phyloP scores from a whole-genome alignment of 176 grass and related monocot genomes.

The Coix lacrymajobi region DNA sequence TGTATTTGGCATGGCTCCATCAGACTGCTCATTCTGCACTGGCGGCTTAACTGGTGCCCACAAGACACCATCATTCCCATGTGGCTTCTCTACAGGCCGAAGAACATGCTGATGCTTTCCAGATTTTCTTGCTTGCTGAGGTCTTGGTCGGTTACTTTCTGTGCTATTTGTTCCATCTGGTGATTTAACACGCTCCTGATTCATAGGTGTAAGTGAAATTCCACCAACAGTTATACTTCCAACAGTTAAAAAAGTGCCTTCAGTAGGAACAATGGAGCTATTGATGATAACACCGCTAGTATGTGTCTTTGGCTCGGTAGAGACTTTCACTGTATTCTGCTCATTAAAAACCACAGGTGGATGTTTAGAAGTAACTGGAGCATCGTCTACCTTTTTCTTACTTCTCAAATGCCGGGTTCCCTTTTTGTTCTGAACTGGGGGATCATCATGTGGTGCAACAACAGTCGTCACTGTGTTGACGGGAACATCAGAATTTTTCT shows the following conservation, averaged over 20 bases:
- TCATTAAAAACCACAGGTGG: conserved; percentile 25
- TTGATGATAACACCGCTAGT: conserved; percentile 39
- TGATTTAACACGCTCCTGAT: conserved; percentile 34
- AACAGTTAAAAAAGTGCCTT: conserved; percentile 39
- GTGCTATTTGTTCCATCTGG: conserved; percentile 38
- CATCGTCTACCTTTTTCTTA: conserved; percentile 77
- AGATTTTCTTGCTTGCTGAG: conserved; percentile 49
- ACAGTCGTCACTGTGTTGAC: conserved; percentile 10
- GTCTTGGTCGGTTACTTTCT: conserved; percentile 46
- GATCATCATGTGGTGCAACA: conserved; percentile 37
- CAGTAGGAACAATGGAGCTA: conserved; percentile 52
- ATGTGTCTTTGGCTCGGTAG: conserved; percentile 36
- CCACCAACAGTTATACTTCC: conserved; percentile 47
- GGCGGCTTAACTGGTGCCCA: conserved; percentile 76
- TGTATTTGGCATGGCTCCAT: conserved; percentile 23
- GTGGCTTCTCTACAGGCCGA: conserved; percentile 52
- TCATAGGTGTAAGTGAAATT: conserved; percentile 34
- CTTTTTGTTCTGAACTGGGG: conserved; percentile 70
- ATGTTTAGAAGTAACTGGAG: conserved; percentile 27
- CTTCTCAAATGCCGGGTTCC: conserved; percentile 50
- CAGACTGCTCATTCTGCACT: conserved; percentile 54
- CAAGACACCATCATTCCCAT: conserved; percentile 51
- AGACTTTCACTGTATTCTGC: conserved; percentile 27
- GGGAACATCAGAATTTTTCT: conserved; percentile 32
- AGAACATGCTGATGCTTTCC: conserved; percentile 62